Conservation (phyloP, 1,284 basidiomycete genomes). For the Peniophora sp. region DNA sequence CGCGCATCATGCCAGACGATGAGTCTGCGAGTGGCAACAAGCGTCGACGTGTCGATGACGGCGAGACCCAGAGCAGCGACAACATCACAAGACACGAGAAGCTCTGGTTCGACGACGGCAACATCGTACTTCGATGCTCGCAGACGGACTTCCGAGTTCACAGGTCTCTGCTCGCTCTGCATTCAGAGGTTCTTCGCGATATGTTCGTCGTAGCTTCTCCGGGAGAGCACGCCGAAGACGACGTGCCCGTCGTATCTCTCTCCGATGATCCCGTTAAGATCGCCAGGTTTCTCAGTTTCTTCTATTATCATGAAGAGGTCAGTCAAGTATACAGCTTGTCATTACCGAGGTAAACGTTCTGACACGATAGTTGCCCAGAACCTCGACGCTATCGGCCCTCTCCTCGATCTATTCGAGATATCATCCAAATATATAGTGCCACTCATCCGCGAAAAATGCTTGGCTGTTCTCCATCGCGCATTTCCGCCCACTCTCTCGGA, state of each 20-base stretch:
- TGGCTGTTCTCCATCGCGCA: background rate
- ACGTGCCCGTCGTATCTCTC: background rate
- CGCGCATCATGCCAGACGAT: too few species aligned
- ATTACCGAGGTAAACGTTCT: too few species aligned
- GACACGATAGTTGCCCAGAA: too few species aligned
- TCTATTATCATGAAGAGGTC: background rate
- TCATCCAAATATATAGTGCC: background rate
- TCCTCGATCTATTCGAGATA: background rate
- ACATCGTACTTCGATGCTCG: background rate
- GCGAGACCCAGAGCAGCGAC: too few species aligned
- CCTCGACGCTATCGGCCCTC: background rate
- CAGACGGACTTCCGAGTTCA: background rate
- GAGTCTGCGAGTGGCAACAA: too few species aligned
- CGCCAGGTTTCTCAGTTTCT: background rate
- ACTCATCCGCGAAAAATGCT: background rate
- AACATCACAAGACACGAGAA: background rate
- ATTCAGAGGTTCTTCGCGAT: background rate
- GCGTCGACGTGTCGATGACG: too few species aligned
- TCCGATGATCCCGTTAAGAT: background rate
- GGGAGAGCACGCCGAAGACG: background rate
- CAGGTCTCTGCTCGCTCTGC: background rate
- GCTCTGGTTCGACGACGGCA: constrained; percentile 1
- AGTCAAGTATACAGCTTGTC: too few species aligned
- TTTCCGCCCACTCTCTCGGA: background rate
- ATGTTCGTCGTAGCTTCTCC: background rate